These are phyloP conservation scores for Cryptococcus maquisensis DNA, from an alignment of 1,284 basidiomycete species.

Conservation along the genomic window DNA sequence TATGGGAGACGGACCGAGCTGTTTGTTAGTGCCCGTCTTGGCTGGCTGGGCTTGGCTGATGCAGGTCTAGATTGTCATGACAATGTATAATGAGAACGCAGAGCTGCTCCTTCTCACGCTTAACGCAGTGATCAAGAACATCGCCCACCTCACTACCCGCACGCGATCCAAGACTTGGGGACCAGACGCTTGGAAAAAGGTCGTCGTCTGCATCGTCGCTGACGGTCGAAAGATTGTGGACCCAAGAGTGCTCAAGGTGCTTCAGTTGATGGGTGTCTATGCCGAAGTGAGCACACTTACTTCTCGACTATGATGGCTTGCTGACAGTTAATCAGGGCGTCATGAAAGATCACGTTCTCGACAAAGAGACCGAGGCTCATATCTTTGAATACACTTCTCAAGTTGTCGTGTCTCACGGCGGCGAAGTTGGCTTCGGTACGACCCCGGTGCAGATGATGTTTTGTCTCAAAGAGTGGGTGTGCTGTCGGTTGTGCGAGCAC, in stretches of 20 bases:
- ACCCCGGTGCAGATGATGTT: slow-evolving; percentile 90
- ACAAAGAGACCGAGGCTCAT: slow-evolving; percentile 89
- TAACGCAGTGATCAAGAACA: slow-evolving; percentile 90
- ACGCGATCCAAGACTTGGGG: slow-evolving; percentile 89
- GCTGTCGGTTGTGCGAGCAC: background rate
- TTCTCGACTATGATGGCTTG: slow-evolving; percentile 54
- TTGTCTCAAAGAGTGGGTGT: slow-evolving; percentile 67
- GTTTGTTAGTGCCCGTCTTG: slow-evolving; percentile 51
- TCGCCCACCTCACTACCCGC: slow-evolving; percentile 76
- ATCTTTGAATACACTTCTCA: slow-evolving; percentile 87
- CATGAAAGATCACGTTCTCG: slow-evolving; percentile 85
- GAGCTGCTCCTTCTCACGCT: slow-evolving; percentile 77
- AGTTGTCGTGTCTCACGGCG: slow-evolving; percentile 68
- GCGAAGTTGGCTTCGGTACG: slow-evolving; percentile 74
- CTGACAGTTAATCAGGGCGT: slow-evolving; percentile 61
- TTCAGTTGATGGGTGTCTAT: slow-evolving; percentile 81
- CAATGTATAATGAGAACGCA: slow-evolving; percentile 93
- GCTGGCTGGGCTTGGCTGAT: background rate
- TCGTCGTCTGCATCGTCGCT: slow-evolving; percentile 87
- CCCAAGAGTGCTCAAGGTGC: slow-evolving; percentile 52
- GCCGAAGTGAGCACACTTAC: slow-evolving; percentile 87
- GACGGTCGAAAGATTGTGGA: slow-evolving; percentile 89
- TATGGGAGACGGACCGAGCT: slow-evolving; percentile 82
- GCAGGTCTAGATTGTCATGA: slow-evolving; percentile 68
- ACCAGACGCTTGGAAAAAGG: slow-evolving; percentile 86